A percentile compares a stretch with the other conserved stretches of the same genome.
Evolutionary conservation across 805 yeast genomes (phyloP).

Genomic region (Wickerhamiella spandovensis): DNA sequence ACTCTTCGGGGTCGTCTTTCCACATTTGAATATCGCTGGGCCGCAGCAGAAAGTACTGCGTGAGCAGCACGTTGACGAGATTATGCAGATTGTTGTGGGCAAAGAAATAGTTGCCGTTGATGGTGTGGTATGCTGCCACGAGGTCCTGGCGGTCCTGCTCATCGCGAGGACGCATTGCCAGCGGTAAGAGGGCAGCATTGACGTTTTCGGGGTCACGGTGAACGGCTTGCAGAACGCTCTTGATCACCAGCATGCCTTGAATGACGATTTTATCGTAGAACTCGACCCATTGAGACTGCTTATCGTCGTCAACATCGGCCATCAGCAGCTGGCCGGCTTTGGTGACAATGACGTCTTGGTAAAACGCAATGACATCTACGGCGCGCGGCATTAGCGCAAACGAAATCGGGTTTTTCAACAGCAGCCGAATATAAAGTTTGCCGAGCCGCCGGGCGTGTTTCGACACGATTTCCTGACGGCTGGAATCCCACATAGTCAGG

Average conservation of each 20-base stretch:
- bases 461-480: conserved; percentile 35
- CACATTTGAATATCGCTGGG: conserved; percentile 72
- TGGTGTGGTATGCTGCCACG: conserved; percentile 37
- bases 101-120: conserved; percentile 37
- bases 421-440: conserved; percentile 53
- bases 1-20: conserved; percentile 82
- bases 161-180: conserved; percentile 38
- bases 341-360: conserved; percentile 45
- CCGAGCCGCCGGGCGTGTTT: conserved; percentile 62
- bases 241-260: conserved; percentile 42
- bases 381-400: conserved; percentile 58
- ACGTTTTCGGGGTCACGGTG: conserved; percentile 2
- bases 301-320: neutral
- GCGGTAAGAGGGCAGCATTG: conserved; percentile 9
- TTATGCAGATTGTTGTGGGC: conserved; percentile 37
- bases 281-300: conserved; percentile 34
- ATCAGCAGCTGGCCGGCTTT: conserved; percentile 36
- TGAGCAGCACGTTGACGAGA: conserved; percentile 48
- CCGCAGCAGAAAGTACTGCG: conserved; percentile 59
- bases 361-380: conserved; percentile 44
- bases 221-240: conserved; percentile 43
- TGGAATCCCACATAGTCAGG: conserved; percentile 36
- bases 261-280: conserved; percentile 69
- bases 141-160: conserved; percentile 55
- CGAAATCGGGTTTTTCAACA: conserved; percentile 49